Conservation (phyloP, 495 filamentous ascomycete species). For the Platismatia glauca region DNA sequence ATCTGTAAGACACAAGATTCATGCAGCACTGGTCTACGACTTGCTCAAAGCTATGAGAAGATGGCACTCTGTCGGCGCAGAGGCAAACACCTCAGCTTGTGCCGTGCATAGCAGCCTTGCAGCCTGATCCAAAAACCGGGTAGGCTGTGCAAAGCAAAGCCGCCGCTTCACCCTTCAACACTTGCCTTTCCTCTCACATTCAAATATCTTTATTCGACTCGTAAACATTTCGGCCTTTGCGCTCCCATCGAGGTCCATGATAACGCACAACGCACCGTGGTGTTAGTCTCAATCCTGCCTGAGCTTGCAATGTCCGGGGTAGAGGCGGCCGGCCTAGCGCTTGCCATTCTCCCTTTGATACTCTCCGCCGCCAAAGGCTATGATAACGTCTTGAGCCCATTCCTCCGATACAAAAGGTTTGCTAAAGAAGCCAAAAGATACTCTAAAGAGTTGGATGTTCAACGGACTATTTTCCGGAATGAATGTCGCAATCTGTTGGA, state of each 20-base stretch:
- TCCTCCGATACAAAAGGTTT: slow-evolving; percentile 19
- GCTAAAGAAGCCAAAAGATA: slow-evolving; percentile 19
- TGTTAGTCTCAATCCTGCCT: background rate
- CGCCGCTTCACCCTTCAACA: background rate
- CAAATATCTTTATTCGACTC: background rate
- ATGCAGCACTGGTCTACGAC: background rate
- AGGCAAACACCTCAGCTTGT: background rate
- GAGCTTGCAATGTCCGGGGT: slow-evolving; percentile 11
- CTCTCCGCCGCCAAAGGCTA: slow-evolving; percentile 26
- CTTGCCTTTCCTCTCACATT: background rate
- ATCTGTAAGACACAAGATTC: background rate
- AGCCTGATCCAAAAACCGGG: background rate
- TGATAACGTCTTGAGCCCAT: slow-evolving; percentile 24
- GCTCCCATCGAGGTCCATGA: no score
- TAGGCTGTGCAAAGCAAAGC: background rate
- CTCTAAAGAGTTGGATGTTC: slow-evolving; percentile 7
- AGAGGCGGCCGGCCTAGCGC: slow-evolving; percentile 23
- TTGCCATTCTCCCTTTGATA: slow-evolving; percentile 27
- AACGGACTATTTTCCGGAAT: slow-evolving; percentile 19
- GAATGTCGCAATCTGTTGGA: slow-evolving; percentile 18
- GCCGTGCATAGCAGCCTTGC: background rate
- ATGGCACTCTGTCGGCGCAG: background rate
- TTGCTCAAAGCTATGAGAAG: background rate
- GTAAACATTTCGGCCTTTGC: no score
- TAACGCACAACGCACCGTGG: no score